These are phyloP conservation scores for Lasiosphaeria ovina DNA, from an alignment of 495 filamentous ascomycete genomes.

Conservation along the genomic window DNA sequence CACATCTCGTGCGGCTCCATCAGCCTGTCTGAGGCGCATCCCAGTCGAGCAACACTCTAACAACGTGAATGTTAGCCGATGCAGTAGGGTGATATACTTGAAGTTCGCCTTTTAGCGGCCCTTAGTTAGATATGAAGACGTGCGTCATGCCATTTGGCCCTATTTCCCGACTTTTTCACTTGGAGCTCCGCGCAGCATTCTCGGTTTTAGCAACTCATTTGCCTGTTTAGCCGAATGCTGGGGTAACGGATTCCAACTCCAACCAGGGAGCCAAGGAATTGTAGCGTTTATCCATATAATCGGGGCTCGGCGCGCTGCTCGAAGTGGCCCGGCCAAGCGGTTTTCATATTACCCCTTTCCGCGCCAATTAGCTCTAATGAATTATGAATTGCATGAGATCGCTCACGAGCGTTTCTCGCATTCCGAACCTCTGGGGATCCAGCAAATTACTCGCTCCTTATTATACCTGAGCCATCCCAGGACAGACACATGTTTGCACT, in stretches of 20 bases:
- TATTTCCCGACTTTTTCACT: conserved; percentile 5
- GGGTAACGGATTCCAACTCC: conserved; percentile 6
- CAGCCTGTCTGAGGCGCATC: background rate
- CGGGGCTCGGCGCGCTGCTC: conserved; percentile 1
- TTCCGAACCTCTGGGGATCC: conserved; percentile 2
- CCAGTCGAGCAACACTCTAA: background rate
- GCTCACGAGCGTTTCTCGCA: conserved; percentile 1
- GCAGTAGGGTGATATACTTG: background rate
- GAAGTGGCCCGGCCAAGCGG: conserved; percentile 4
- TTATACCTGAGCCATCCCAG: conserved; percentile 5
- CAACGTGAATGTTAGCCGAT: background rate
- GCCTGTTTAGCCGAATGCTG: conserved; percentile 10
- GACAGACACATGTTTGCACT: background rate
- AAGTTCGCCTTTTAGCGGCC: background rate
- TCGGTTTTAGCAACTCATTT: conserved; percentile 6
- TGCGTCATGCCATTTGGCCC: conserved; percentile 1
- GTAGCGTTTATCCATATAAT: conserved; percentile 11
- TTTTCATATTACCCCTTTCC: conserved; percentile 15
- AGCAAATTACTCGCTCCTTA: conserved; percentile 5
- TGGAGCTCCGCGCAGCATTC: conserved; percentile 1
- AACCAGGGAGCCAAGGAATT: conserved; percentile 9
- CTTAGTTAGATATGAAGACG: background rate
- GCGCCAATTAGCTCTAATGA: conserved; percentile 6
- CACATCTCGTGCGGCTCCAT: background rate
- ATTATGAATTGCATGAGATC: background rate